Evolutionary conservation across 2,329 filamentous ascomycete genomes (phyloP).

Genomic region (Colletotrichum salicis): DNA sequence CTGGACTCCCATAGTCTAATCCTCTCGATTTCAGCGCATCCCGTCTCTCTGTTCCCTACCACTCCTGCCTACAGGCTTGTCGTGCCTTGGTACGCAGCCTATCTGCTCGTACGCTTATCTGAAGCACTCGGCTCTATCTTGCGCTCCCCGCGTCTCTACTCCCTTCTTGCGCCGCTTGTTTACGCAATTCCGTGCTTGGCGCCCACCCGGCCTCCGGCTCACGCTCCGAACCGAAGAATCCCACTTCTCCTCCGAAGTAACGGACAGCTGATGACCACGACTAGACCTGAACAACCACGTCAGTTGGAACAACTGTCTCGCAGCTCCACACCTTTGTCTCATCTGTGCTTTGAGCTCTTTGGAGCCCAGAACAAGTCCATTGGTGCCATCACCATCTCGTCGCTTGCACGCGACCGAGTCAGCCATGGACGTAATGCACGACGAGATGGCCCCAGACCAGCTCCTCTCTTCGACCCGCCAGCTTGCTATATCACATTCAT

Average conservation of each 20-base stretch:
- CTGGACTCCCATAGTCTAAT: neutral
- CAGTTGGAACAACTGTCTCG: neutral
- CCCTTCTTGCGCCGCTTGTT: neutral
- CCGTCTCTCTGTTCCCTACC: neutral
- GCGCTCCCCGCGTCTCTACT: neutral
- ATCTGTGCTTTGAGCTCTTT: neutral
- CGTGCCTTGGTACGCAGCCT: neutral
- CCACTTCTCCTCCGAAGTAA: neutral
- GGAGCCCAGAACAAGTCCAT: neutral
- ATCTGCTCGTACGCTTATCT: neutral
- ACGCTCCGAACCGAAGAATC: neutral
- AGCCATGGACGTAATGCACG: constrained; percentile 31
- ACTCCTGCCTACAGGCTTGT: neutral
- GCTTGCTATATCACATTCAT: constrained; percentile 40
- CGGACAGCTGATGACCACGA: neutral
- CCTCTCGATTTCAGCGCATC: neutral
- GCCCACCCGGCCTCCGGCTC: neutral
- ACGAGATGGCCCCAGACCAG: constrained; percentile 43
- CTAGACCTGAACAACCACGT: neutral
- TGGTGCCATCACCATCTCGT: constrained; percentile 11
- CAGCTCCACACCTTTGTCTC: neutral
- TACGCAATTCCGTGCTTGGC: neutral
- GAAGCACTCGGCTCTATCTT: neutral
- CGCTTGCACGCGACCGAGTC: constrained; percentile 24
- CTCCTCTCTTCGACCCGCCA: constrained; percentile 48